Percentiles rank a stretch among this genome's conserved stretches.
phyloP scores from a whole-genome alignment of 371 early-diverging fungal species.

The Mortierella sp. region DNA sequence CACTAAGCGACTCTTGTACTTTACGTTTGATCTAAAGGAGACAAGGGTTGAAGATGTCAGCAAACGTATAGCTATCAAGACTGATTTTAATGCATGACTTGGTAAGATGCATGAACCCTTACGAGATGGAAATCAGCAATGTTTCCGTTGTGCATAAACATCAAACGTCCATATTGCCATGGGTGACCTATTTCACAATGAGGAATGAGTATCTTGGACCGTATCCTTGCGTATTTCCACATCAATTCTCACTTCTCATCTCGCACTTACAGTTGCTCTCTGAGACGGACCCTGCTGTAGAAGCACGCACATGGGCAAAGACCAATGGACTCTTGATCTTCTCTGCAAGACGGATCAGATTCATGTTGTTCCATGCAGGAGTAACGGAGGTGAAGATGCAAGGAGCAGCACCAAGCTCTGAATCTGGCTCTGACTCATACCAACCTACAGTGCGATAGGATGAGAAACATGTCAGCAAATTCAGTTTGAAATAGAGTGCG shows the following conservation, averaged over 20 bases:
- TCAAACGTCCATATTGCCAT: conserved; percentile 80
- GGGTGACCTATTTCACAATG: conserved; percentile 65
- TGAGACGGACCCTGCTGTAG: conserved; percentile 82
- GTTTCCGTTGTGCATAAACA: conserved; percentile 94
- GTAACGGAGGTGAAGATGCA: conserved; percentile 90
- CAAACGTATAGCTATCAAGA: background rate
- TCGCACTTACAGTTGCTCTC: conserved; percentile 84
- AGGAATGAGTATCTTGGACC: background rate
- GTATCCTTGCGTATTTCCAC: background rate
- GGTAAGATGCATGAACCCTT: conserved; percentile 10
- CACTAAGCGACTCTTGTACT: conserved; percentile 73
- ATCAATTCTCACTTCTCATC: background rate
- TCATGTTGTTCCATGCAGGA: conserved; percentile 92
- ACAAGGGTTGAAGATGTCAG: background rate
- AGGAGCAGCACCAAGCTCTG: conserved; percentile 65
- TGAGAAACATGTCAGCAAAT: background rate
- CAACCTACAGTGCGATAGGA: conserved; percentile 59
- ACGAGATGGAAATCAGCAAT: conserved; percentile 79
- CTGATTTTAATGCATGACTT: background rate
- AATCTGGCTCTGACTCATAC: conserved; percentile 73
- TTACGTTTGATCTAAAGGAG: conserved; percentile 75
- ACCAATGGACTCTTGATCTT: conserved; percentile 83
- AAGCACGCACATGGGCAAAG: conserved; percentile 91
- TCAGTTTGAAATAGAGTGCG: no score
- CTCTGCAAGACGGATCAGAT: conserved; percentile 83